A percentile compares a stretch with the other conserved stretches of the same genome.
Conservation (phyloP, 192 early-diverging fungal species). For the Coemansia reversa region DNA sequence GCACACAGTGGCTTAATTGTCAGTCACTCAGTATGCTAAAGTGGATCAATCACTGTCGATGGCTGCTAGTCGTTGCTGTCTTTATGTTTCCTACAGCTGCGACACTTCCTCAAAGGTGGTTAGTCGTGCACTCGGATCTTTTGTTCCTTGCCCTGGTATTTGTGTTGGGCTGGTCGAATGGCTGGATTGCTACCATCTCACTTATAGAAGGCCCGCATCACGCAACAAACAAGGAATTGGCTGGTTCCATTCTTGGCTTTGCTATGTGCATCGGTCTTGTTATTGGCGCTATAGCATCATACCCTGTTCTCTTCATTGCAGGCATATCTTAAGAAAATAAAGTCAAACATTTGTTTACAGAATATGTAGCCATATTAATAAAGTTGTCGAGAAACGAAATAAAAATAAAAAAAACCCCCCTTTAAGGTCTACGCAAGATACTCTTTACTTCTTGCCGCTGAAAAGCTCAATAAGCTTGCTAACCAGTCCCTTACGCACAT, state of each 20-base stretch:
- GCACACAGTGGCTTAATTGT: slow-evolving; percentile 50
- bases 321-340: slow-evolving; percentile 25
- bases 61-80: slow-evolving; percentile 54
- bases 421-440: not conserved
- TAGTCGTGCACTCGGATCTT: slow-evolving; percentile 38
- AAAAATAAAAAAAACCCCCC: not conserved
- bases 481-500: slow-evolving; percentile 48
- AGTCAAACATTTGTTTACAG: not conserved
- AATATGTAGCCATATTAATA: not conserved
- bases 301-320: slow-evolving; percentile 39
- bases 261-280: slow-evolving; percentile 66
- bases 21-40: slow-evolving; percentile 32
- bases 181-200: slow-evolving; percentile 61
- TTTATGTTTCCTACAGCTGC: slow-evolving; percentile 53
- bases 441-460: slow-evolving; percentile 40
- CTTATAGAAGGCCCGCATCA: slow-evolving; percentile 61
- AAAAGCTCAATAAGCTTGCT: slow-evolving; percentile 52
- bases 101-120: slow-evolving; percentile 6
- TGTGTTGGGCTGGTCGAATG: slow-evolving; percentile 66
- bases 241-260: slow-evolving; percentile 69
- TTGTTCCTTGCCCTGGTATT: slow-evolving; percentile 54
- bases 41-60: slow-evolving; percentile 33
- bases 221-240: slow-evolving; percentile 59
- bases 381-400: slow-evolving; percentile 7
- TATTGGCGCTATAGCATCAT: slow-evolving; percentile 59